A percentile compares a stretch with the other conserved stretches of the same genome.
These are phyloP conservation scores for Suhomyces panamericanus DNA, from an alignment of 1,139 yeast genomes.

Conservation along the genomic window DNA sequence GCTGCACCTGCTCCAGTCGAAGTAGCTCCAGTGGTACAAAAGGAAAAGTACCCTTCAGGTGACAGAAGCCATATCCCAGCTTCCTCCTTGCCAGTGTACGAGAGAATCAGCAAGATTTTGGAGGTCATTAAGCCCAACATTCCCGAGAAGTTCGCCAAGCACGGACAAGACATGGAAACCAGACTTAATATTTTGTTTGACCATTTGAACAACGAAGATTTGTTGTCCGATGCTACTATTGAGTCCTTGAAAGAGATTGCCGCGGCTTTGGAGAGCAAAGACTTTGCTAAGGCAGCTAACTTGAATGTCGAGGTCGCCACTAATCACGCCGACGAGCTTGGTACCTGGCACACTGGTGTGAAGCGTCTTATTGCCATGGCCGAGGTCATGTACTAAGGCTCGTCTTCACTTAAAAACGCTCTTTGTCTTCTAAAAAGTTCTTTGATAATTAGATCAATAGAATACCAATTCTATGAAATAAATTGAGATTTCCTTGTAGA, in stretches of 20 bases:
- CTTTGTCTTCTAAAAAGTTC: not conserved
- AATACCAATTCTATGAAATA: too few species aligned
- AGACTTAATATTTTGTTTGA: conserved; percentile 76
- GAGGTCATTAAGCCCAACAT: conserved; percentile 68
- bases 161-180: conserved; percentile 78
- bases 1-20: conserved; percentile 23
- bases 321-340: conserved; percentile 70
- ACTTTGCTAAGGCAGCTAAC: conserved; percentile 60
- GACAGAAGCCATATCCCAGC: conserved; percentile 71
- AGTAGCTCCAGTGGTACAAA: conserved; percentile 15
- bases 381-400: conserved; percentile 39
- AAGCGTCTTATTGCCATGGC: conserved; percentile 83
- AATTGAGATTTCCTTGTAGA: not conserved
- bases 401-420: not conserved
- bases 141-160: conserved; percentile 74
- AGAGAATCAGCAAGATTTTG: conserved; percentile 53
- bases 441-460: not conserved
- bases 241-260: conserved; percentile 54
- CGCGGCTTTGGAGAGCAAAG: conserved; percentile 50
- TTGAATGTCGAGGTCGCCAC: conserved; percentile 63
- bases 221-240: conserved; percentile 59
- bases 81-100: conserved; percentile 57
- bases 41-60: conserved; percentile 59
- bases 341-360: conserved; percentile 92
- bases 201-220: conserved; percentile 74